Conservation (phyloP, 179 eudicot species). For the Beta macrorhiza region DNA sequence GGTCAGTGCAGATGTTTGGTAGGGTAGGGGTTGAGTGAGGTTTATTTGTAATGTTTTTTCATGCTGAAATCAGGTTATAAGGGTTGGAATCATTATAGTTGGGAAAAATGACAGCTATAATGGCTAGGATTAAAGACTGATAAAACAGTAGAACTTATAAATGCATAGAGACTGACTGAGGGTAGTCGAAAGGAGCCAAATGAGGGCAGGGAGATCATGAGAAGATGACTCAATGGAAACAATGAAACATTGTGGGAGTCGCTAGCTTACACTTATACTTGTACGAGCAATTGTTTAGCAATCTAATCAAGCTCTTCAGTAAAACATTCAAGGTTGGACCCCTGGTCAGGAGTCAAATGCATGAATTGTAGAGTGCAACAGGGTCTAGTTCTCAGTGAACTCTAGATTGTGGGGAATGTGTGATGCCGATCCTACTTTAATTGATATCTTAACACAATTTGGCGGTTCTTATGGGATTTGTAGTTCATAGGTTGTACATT, state of each 20-base stretch:
- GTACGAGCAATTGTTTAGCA: no score
- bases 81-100: neutral
- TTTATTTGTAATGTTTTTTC: neutral
- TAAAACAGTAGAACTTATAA: neutral
- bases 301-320: no score
- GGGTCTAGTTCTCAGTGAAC: neutral
- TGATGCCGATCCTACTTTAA: no score
- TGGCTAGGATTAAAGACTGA: neutral
- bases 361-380: neutral
- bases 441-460: no score
- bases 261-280: no score
- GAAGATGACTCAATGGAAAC: no score
- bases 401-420: no score
- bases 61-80: neutral
- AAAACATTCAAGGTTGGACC: no score
- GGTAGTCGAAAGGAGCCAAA: neutral
- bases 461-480: no score
- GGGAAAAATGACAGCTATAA: neutral
- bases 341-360: neutral
- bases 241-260: no score
- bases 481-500: no score
- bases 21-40: neutral
- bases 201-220: neutral
- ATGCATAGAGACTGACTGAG: neutral
- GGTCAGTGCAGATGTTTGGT: neutral